phyloP scores from a whole-genome alignment of 2,329 filamentous ascomycete species.

The Didymella exigua region DNA sequence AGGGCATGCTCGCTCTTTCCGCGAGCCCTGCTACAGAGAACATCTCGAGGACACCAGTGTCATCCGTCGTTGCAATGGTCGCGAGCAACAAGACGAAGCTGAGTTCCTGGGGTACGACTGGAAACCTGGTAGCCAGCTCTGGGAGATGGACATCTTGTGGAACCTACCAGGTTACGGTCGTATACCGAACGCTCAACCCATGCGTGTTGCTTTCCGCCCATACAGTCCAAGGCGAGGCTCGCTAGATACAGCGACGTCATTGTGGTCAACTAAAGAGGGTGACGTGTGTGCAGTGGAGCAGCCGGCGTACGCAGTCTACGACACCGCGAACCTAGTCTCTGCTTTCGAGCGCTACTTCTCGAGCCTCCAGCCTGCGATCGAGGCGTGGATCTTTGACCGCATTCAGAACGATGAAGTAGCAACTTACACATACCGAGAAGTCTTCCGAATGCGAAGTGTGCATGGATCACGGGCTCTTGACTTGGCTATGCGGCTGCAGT shows the following conservation, averaged over 20 bases:
- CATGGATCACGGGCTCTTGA: conserved; percentile 34
- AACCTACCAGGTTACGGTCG: conserved; percentile 43
- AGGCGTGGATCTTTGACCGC: conserved; percentile 41
- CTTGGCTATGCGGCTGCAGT: conserved; percentile 42
- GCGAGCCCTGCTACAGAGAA: conserved; percentile 41
- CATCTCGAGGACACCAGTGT: conserved; percentile 41
- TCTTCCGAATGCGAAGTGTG: conserved; percentile 34
- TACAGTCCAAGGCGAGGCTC: conserved; percentile 37
- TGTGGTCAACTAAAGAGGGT: conserved; percentile 40
- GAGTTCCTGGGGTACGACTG: conserved; percentile 41
- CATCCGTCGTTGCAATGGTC: conserved; percentile 44
- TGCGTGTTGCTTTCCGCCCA: conserved; percentile 35
- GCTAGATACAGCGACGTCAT: conserved; percentile 37
- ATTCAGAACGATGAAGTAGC: conserved; percentile 39
- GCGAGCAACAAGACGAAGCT: conserved; percentile 43
- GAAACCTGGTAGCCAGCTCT: conserved; percentile 31
- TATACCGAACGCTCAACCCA: conserved; percentile 30
- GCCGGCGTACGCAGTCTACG: conserved; percentile 44
- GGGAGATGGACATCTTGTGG: conserved; percentile 44
- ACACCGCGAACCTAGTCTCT: conserved; percentile 36
- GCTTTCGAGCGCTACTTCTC: conserved; percentile 39
- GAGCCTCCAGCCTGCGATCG: conserved; percentile 34
- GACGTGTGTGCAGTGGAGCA: conserved; percentile 35
- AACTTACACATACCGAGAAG: conserved; percentile 40
- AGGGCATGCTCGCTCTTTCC: conserved; percentile 40